These are phyloP conservation scores for Chloroidium sp. DNA, from an alignment of 163 green algal genomes.

Conservation along the genomic window DNA sequence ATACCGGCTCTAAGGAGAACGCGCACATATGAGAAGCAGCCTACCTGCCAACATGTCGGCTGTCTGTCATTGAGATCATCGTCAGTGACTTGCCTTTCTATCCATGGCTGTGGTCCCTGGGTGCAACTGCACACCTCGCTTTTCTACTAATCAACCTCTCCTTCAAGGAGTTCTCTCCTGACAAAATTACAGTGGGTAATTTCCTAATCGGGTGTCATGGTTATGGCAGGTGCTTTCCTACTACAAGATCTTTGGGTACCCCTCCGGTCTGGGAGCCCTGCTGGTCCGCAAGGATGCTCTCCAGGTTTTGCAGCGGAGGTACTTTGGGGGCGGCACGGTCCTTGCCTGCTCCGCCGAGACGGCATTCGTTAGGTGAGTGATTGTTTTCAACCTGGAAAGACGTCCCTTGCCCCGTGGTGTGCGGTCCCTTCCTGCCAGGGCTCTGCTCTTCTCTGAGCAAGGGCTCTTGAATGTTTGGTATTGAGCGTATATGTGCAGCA, in stretches of 20 bases:
- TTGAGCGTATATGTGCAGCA: background rate
- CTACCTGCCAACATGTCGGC: too few species aligned
- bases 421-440: background rate
- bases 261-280: conserved; percentile 75
- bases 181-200: background rate
- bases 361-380: conserved; percentile 31
- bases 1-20: too few species aligned
- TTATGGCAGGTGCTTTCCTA: conserved; percentile 55
- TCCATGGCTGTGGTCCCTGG: too few species aligned
- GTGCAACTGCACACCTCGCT: too few species aligned
- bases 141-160: too few species aligned
- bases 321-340: conserved; percentile 84
- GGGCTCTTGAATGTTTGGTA: background rate
- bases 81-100: too few species aligned
- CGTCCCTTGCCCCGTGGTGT: too few species aligned
- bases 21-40: too few species aligned
- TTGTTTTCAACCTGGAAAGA: too few species aligned
- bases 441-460: background rate
- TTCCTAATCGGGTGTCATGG: background rate
- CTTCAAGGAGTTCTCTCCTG: too few species aligned
- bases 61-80: too few species aligned
- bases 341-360: conserved; percentile 42
- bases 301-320: conserved; percentile 42
- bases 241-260: conserved; percentile 83
- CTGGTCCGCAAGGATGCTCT: conserved; percentile 44